Base-by-base conservation (phyloP, 116 monocot genomes). In the Iris pallida region DNA sequence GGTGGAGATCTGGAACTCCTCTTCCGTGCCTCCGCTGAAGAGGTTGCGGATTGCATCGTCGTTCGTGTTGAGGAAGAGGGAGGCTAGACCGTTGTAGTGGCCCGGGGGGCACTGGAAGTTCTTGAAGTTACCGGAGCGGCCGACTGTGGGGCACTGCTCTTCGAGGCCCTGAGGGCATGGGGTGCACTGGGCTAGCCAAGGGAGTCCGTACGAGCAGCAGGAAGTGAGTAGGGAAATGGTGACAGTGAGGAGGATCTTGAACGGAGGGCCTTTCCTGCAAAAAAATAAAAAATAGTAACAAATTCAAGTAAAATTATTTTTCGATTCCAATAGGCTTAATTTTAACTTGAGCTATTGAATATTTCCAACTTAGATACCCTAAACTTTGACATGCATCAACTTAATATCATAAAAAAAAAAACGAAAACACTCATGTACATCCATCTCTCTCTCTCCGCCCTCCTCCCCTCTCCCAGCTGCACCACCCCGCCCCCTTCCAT, bases 1-100 rank as follows among this genome's bases (percentile, higher is more conserved):
- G 30, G 92, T 82, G n/a, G 87, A 80, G 10, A 89, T 69, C 55
- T 68, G 65, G 64, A 87, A 96, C 61, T 88, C 88, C 14, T 76
- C 71, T 14, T 76, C 62, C 12, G 95, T 88, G 55, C 73, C 78
- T 12, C 65, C 69, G 53, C 92, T 96, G 76, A 96, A 96, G 54
- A 96, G 87, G 49, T 89, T 91, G 9, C 96, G 84, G 53, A 92
- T 96, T 65, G 96, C 96, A 63, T 96, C 87, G n/a, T 92, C 96
- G 16, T 92, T 96, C 15, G 96, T 92, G 76, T 84, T 96, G 64
- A 96, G 76, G 63, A 92, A 96, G 54, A 96, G 92, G 18, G 96
- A 89, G 2, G 96, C 96, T 17, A 96, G 96, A 51, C 85, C 96
- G 16, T 92, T 96, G 81, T 96, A 96, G 16, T 89, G 81, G 6